Evolutionary conservation across 2,329 filamentous ascomycete genomes (phyloP).

Genomic region (Didymella lethalis): DNA sequence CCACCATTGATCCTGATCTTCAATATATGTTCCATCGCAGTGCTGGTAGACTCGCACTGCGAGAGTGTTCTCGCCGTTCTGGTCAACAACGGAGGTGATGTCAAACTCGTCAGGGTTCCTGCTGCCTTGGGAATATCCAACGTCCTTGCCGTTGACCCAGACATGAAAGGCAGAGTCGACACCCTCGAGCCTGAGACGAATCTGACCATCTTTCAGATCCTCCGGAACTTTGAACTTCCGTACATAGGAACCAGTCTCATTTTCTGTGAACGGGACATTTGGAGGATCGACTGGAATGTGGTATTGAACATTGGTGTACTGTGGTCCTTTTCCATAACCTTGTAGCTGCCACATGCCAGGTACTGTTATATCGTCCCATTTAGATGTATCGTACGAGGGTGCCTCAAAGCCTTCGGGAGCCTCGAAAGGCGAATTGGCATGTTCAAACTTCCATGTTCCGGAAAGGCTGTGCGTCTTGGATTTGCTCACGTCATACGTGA

Average conservation of each 20-base stretch:
- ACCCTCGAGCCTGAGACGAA: constrained; percentile 73
- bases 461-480: constrained; percentile 45
- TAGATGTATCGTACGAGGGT: constrained; percentile 45
- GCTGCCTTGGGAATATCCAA: constrained; percentile 74
- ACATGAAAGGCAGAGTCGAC: constrained; percentile 76
- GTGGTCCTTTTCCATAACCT: constrained; percentile 68
- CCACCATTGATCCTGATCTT: constrained; percentile 75
- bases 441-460: constrained; percentile 52
- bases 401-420: constrained; percentile 48
- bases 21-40: constrained; percentile 73
- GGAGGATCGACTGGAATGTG: constrained; percentile 73
- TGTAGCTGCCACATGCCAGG: constrained; percentile 76
- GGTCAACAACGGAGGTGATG: constrained; percentile 61
- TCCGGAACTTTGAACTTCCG: constrained; percentile 63
- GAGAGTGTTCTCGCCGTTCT: constrained; percentile 61
- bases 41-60: constrained; percentile 74
- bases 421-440: constrained; percentile 48
- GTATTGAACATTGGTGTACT: constrained; percentile 73
- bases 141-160: constrained; percentile 69
- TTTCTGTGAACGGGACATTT: constrained; percentile 65
- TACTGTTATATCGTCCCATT: constrained; percentile 65
- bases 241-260: constrained; percentile 70
- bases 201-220: constrained; percentile 60
- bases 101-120: constrained; percentile 76
- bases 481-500: constrained; percentile 51